phyloP scores from a whole-genome alignment of 1,284 basidiomycete species.

The Ceratobasidium sp. region DNA sequence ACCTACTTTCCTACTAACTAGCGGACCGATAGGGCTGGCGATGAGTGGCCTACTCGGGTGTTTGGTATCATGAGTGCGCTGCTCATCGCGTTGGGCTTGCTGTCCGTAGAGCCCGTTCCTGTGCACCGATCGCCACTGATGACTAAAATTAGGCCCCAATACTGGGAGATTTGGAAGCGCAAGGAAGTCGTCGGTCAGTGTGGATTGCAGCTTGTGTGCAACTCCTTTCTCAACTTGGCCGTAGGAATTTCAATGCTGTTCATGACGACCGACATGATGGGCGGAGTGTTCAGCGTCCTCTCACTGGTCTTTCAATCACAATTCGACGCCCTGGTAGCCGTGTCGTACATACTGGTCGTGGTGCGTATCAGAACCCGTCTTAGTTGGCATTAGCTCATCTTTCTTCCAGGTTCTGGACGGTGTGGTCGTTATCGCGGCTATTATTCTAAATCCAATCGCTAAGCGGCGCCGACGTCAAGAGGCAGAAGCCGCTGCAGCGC shows the following conservation, averaged over 20 bases:
- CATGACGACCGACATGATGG: constrained; percentile 75
- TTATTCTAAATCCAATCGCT: constrained; percentile 69
- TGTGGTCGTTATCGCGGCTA: constrained; percentile 66
- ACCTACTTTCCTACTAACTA: constrained; percentile 41
- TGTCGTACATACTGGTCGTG: constrained; percentile 70
- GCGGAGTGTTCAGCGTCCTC: constrained; percentile 76
- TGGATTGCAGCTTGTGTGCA: not conserved
- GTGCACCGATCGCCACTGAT: not conserved
- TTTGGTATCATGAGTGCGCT: constrained; percentile 75
- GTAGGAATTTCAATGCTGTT: constrained; percentile 70
- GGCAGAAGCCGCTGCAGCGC: constrained; percentile 36
- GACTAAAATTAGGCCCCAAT: constrained; percentile 58
- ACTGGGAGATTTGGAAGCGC: constrained; percentile 73
- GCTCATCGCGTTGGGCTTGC: constrained; percentile 68
- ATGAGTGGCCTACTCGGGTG: constrained; percentile 63
- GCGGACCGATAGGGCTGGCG: constrained; percentile 61
- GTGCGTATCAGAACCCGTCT: constrained; percentile 55
- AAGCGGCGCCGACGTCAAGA: constrained; percentile 55
- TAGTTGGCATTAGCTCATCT: constrained; percentile 17
- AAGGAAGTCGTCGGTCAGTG: constrained; percentile 70
- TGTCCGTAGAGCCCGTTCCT: constrained; percentile 57
- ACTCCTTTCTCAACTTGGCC: not conserved
- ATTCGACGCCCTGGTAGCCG: constrained; percentile 73
- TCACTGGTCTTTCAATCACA: constrained; percentile 74
- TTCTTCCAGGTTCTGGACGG: constrained; percentile 65